Evolutionary conservation across 2,329 filamentous ascomycete genomes (phyloP).

Genomic region (Hypoxylon sp.): DNA sequence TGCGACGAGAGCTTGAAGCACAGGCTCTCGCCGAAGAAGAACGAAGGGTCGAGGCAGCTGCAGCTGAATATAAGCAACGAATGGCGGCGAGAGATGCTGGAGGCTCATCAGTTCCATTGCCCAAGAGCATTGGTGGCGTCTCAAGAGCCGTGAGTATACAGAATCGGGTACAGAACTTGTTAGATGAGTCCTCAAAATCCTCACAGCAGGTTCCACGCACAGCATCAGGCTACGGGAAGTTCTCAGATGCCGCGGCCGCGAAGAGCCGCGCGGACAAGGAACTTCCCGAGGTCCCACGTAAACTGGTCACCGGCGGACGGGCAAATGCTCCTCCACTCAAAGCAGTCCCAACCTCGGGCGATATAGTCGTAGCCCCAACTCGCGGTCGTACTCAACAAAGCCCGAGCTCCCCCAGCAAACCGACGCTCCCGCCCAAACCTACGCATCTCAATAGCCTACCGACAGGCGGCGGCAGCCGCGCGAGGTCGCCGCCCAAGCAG

Average conservation of each 20-base stretch:
- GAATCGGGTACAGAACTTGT: conserved; percentile 85
- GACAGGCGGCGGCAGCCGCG: conserved; percentile 57
- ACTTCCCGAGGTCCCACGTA: conserved; percentile 63
- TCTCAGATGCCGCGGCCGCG: conserved; percentile 69
- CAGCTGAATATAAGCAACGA: conserved; percentile 85
- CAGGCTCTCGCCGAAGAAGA: conserved; percentile 87
- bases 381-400: conserved; percentile 29
- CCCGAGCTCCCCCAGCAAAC: conserved; percentile 56
- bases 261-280: conserved; percentile 56
- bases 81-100: conserved; percentile 71
- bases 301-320: conserved; percentile 58
- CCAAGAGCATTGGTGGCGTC: conserved; percentile 68
- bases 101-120: conserved; percentile 57
- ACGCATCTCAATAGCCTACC: conserved; percentile 69
- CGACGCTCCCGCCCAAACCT: conserved; percentile 71
- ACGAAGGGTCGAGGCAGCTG: conserved; percentile 86
- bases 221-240: conserved; percentile 90
- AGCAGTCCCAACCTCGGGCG: conserved; percentile 41
- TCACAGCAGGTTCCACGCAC: conserved; percentile 70
- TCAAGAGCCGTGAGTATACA: conserved; percentile 87
- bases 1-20: conserved; percentile 89
- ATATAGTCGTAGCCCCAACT: conserved; percentile 41
- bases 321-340: conserved; percentile 43
- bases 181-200: conserved; percentile 80
- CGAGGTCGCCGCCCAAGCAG: conserved; percentile 62